Evolutionary conservation across 306 rosid genomes (phyloP).

Genomic region (Betula pendula): DNA sequence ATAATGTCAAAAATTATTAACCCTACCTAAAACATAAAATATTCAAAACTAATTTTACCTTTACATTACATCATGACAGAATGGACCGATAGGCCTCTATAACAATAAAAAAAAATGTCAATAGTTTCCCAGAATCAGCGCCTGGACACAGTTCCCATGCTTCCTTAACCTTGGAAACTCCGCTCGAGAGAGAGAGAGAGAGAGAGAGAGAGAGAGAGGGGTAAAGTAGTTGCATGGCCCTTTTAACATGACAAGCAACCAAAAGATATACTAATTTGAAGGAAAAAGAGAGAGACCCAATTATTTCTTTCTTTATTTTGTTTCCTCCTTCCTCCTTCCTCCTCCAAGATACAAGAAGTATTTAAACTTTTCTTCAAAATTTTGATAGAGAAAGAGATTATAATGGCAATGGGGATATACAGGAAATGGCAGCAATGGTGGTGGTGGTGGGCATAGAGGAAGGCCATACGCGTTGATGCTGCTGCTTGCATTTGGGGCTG

Average conservation of each 20-base stretch:
- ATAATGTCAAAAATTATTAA: no score
- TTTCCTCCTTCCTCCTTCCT: no score
- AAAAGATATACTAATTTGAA: neutral
- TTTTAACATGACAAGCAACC: constrained; percentile 79
- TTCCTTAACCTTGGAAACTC: constrained; percentile 35
- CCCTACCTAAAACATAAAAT: no score
- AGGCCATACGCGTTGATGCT: constrained; percentile 53
- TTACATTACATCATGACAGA: no score
- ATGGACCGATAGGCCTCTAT: no score
- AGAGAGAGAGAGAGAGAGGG: constrained; percentile 14
- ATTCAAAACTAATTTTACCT: no score
- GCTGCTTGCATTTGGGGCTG: constrained; percentile 71
- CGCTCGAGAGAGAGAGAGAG: constrained; percentile 32
- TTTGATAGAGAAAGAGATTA: constrained; percentile 30
- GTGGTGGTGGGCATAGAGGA: constrained; percentile 44
- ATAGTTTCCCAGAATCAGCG: constrained; percentile 38
- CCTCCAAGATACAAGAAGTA: constrained; percentile 14
- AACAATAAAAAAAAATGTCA: neutral
- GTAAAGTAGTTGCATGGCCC: constrained; percentile 58
- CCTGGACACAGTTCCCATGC: constrained; percentile 56
- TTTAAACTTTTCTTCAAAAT: no score
- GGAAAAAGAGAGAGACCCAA: constrained; percentile 13
- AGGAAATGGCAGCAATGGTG: constrained; percentile 42
- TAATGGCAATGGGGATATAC: constrained; percentile 44
- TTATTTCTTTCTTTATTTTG: no score